phyloP scores from a whole-genome alignment of 1,139 yeast genomes.

The Geotrichum phurueaensis region DNA sequence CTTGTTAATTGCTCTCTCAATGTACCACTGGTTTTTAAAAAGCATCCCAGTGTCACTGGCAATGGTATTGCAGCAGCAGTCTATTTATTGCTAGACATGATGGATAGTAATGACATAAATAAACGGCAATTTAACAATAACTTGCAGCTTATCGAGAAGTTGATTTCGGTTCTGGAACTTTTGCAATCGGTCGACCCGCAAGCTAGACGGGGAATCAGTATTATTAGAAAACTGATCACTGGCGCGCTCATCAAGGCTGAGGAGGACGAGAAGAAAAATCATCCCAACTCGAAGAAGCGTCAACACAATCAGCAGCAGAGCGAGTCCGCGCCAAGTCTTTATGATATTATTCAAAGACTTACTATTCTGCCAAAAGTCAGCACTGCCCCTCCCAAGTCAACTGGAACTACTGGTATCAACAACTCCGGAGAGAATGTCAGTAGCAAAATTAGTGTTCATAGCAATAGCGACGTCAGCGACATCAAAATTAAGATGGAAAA shows the following conservation, averaged over 20 bases:
- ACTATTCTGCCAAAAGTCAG: constrained; percentile 17
- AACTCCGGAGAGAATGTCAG: too few species aligned
- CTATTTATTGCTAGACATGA: constrained; percentile 16
- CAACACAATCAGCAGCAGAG: not conserved
- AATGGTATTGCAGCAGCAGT: constrained; percentile 19
- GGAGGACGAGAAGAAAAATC: not conserved
- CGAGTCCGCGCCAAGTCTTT: constrained; percentile 13
- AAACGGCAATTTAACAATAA: constrained; percentile 12
- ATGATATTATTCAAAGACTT: constrained; percentile 17
- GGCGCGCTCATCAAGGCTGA: constrained; percentile 9
- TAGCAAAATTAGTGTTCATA: not conserved
- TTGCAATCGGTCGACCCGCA: constrained; percentile 16
- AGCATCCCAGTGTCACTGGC: constrained; percentile 18
- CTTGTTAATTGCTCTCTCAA: constrained; percentile 5
- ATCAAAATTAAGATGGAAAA: not conserved
- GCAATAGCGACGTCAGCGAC: not conserved
- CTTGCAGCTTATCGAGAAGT: constrained; percentile 13
- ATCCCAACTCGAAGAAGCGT: constrained; percentile 4
- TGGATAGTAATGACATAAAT: constrained; percentile 8
- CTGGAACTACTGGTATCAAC: not conserved
- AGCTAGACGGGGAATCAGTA: constrained; percentile 16
- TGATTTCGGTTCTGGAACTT: constrained; percentile 11
- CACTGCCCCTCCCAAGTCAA: constrained; percentile 13
- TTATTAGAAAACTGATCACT: constrained; percentile 15
- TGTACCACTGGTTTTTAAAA: constrained; percentile 15